Percentiles rank a stretch among this genome's conserved stretches.
These are phyloP conservation scores for Cercospora berteroae DNA, from an alignment of 2,329 filamentous ascomycete species.

Conservation along the genomic window DNA sequence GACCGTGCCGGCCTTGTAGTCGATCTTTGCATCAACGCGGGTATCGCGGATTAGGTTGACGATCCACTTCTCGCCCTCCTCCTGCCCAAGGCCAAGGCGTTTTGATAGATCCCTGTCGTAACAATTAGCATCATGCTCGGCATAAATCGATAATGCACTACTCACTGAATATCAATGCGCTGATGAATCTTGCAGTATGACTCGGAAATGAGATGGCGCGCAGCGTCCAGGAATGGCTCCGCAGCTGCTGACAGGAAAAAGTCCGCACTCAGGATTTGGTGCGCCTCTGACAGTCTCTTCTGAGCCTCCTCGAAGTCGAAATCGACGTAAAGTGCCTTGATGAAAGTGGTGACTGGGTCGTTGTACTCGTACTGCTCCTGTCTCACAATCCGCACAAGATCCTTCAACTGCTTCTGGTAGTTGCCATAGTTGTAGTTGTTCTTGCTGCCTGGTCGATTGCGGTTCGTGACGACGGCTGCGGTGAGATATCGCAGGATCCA, in stretches of 20 bases:
- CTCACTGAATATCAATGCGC: conserved; percentile 84
- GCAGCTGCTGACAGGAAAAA: conserved; percentile 89
- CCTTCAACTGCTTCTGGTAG: conserved; percentile 99
- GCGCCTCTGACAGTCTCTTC: conserved; percentile 79
- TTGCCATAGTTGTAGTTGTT: conserved; percentile 93
- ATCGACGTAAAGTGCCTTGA: conserved; percentile 91
- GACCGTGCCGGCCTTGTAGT: conserved; percentile 97
- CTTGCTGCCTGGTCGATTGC: conserved; percentile 70
- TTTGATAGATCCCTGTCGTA: conserved; percentile 72
- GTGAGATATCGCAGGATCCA: conserved; percentile 95
- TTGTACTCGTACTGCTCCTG: conserved; percentile 98
- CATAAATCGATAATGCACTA: conserved; percentile 34
- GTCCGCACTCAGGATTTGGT: conserved; percentile 86
- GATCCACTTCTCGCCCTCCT: conserved; percentile 99
- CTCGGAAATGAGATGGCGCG: conserved; percentile 95
- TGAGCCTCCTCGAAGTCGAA: conserved; percentile 98
- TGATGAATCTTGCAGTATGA: conserved; percentile 99
- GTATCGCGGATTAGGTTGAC: conserved; percentile 99
- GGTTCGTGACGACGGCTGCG: conserved; percentile 92
- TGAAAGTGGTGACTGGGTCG: conserved; percentile 93
- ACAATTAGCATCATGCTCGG: conserved; percentile 21
- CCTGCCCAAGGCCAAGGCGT: conserved; percentile 84
- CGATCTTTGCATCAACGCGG: conserved; percentile 96
- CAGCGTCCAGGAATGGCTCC: conserved; percentile 89
- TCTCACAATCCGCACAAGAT: conserved; percentile 89